These are phyloP conservation scores for Fraxinus dipetala DNA, from an alignment of 305 asterid genomes.

Conservation along the genomic window DNA sequence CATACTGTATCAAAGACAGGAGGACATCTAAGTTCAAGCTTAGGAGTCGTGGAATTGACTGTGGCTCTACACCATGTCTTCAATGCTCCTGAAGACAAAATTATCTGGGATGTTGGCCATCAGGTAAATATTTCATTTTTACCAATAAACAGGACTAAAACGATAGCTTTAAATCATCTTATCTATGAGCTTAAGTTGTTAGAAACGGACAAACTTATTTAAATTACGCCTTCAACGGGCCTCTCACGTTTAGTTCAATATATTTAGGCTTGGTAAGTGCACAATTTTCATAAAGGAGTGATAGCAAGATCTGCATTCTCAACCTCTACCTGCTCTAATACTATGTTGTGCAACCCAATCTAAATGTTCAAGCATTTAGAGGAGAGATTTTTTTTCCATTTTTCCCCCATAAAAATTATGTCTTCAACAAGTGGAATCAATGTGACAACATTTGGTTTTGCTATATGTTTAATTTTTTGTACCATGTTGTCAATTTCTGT, in stretches of 20 bases:
- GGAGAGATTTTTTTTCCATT: no score
- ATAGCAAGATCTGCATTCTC: not conserved
- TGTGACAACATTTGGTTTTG: not conserved
- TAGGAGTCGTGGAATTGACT: conserved; percentile 61
- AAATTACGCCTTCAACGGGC: not conserved
- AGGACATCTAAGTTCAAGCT: conserved; percentile 62
- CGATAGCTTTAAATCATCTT: not conserved
- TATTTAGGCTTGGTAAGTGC: not conserved
- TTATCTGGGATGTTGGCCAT: conserved; percentile 77
- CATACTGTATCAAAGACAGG: conserved; percentile 58
- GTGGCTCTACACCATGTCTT: conserved; percentile 70
- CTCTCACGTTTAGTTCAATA: not conserved
- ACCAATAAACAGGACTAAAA: not conserved
- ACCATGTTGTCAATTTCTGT: not conserved
- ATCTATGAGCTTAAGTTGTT: not conserved
- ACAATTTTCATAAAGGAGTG: not conserved
- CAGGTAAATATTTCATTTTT: conserved; percentile 34
- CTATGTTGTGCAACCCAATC: not conserved
- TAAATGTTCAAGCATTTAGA: not conserved
- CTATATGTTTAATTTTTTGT: not conserved
- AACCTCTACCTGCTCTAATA: not conserved
- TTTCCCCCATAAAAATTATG: not conserved
- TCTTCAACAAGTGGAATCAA: not conserved
- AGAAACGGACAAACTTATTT: not conserved
- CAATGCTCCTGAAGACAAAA: conserved; percentile 57